Base-by-base conservation (phyloP, 169 alveolate genomes). In the Babesia sp. region DNA sequence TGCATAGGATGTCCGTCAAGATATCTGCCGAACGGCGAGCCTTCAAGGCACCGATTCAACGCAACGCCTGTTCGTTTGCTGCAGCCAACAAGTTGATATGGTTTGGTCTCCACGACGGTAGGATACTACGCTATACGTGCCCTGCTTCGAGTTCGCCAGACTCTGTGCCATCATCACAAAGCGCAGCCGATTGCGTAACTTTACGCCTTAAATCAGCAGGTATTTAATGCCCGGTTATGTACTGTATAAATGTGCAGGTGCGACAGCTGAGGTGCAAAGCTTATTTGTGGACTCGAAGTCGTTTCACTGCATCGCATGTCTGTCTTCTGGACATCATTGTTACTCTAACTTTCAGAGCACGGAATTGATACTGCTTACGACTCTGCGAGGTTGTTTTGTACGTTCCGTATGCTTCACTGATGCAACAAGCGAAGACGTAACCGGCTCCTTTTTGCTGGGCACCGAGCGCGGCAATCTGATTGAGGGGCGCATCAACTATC, bases 81-180 rank as follows among this genome's bases (percentile, higher is more conserved):
- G 67, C 53, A 6, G 69, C 89, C 20, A 81, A 81, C 51, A 71
- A 55, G 68, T 72, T 44, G 14, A 24, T 81, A 55, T 81, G 89
- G 89, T 72, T 81, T 20, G 89, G 89, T 12, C 59, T 81, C 0
- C 37, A 54, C 68, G 84, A 81, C 24, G 89, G 89, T 16, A 73
- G 68, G 18, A 64, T 79, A 16, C 41, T 68, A 69, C 50, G 74
- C 29, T 41, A 50, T 36, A 14, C 69, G 0, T 60, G 50, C 55
- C 74, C 61, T 7, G 72, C 57, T 31, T 46, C 63, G 0, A 64
- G 39, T 20, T 29, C 74, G 16, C 8, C 74, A 29, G 63, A 64
- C 33, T 41, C 36, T 33, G n/a, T 50, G 26, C 44, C 33, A 14
- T 33, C 74, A 7, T 22, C 6, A 54, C 45, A 45, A 14, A 45